phyloP scores from a whole-genome alignment of 768 basidiomycete genomes.

The Kwoniella mangroviensis region DNA sequence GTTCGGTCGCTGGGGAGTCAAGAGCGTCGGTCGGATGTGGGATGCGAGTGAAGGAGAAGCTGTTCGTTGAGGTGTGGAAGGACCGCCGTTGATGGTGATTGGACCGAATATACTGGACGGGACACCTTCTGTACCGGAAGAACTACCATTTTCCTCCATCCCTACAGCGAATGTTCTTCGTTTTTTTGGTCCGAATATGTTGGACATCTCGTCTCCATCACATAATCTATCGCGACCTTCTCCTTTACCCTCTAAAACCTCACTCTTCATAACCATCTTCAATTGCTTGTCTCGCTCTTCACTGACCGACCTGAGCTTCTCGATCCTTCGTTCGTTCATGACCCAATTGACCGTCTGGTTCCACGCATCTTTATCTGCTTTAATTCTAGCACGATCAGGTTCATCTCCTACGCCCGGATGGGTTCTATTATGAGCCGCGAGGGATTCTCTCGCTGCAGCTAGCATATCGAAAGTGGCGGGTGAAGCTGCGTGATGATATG shows the following conservation, averaged over 20 bases:
- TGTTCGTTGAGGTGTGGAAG: conserved; percentile 23
- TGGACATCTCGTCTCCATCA: conserved; percentile 7
- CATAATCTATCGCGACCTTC: conserved; percentile 12
- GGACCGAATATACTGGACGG: conserved; percentile 27
- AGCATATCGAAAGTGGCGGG: conserved; percentile 40
- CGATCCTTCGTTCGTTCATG: conserved; percentile 48
- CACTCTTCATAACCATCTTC: conserved; percentile 25
- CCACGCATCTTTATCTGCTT: conserved; percentile 48
- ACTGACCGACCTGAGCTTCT: conserved; percentile 40
- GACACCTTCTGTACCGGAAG: conserved; percentile 3
- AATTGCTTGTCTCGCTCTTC: conserved; percentile 47
- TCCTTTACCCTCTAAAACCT: conserved; percentile 5
- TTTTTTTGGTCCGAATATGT: conserved; percentile 28
- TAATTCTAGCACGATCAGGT: conserved; percentile 25
- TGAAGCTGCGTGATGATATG: conserved; percentile 43
- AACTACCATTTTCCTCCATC: neutral
- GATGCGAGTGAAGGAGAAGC: conserved; percentile 35
- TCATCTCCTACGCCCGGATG: conserved; percentile 47
- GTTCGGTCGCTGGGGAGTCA: conserved; percentile 35
- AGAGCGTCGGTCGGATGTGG: conserved; percentile 43
- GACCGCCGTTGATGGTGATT: conserved; percentile 1
- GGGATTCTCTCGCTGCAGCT: conserved; percentile 37
- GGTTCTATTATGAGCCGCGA: conserved; percentile 40
- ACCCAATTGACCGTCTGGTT: conserved; percentile 53
- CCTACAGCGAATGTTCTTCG: conserved; percentile 7